Evolutionary conservation across 345 rosid genomes (phyloP).

Genomic region (Sonneratia caseolaris): DNA sequence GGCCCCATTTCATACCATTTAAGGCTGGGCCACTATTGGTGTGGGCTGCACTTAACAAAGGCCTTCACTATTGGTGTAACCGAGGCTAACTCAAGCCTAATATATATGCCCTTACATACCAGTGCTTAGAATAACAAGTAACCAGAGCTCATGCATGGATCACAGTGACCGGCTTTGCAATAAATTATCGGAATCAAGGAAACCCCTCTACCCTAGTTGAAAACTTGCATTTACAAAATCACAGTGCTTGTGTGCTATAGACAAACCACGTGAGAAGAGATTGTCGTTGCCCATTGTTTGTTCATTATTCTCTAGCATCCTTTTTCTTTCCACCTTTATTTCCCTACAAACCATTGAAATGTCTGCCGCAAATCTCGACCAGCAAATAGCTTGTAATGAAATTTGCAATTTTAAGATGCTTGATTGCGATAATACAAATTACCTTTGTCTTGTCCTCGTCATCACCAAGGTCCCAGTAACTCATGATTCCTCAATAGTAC

Average conservation of each 20-base stretch:
- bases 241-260: constrained; percentile 28
- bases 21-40: no score
- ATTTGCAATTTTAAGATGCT: background rate
- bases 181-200: no score
- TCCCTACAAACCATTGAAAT: constrained; percentile 31
- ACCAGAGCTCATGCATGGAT: no score
- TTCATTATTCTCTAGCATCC: constrained; percentile 21
- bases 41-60: no score
- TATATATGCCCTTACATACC: no score
- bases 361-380: background rate
- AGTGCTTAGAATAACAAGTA: no score
- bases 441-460: constrained; percentile 61
- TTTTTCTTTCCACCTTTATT: constrained; percentile 42
- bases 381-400: background rate
- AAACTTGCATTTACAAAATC: no score
- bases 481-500: constrained; percentile 53
- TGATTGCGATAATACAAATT: background rate
- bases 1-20: no score
- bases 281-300: constrained; percentile 57
- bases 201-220: no score
- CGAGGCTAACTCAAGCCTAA: no score
- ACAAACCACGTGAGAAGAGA: constrained; percentile 49
- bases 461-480: constrained; percentile 40
- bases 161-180: no score
- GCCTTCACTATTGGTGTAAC: no score